Percentiles rank a stretch among this genome's conserved stretches.
phyloP scores from a whole-genome alignment of 768 basidiomycete species.

The Crassisporium funariophilum region DNA sequence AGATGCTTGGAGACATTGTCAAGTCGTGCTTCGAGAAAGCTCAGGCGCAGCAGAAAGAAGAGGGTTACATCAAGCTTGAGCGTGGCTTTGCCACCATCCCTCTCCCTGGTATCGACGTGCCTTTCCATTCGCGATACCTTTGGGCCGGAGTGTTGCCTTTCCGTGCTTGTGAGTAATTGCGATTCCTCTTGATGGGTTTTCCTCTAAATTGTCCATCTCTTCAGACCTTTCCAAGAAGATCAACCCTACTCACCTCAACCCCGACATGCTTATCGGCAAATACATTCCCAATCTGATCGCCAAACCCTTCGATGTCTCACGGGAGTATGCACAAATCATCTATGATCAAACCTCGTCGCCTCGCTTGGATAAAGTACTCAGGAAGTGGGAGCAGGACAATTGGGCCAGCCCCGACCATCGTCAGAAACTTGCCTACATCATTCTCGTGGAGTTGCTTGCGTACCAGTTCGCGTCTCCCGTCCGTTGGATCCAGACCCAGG shows the following conservation, averaged over 20 bases:
- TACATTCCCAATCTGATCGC: conserved; percentile 98
- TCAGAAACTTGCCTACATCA: conserved; percentile 92
- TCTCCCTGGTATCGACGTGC: conserved; percentile 96
- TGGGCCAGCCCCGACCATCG: conserved; percentile 85
- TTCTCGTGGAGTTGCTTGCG: conserved; percentile 94
- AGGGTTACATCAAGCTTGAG: conserved; percentile 92
- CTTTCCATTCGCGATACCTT: conserved; percentile 98
- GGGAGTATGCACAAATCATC: conserved; percentile 90
- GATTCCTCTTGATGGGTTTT: conserved; percentile 4
- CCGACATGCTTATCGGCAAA: conserved; percentile 91
- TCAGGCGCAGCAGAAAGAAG: conserved; percentile 72
- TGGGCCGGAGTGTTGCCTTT: conserved; percentile 99
- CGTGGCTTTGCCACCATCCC: conserved; percentile 97
- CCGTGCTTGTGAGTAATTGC: conserved; percentile 79
- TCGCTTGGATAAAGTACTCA: conserved; percentile 91
- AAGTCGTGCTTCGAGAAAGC: conserved; percentile 78
- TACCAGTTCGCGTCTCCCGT: conserved; percentile 99
- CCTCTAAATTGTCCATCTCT: no score
- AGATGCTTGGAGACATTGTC: conserved; percentile 93
- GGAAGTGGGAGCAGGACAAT: conserved; percentile 88
- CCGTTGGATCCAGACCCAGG: conserved; percentile 99
- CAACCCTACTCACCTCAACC: conserved; percentile 86
- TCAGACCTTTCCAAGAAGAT: conserved; percentile 97
- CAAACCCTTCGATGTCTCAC: conserved; percentile 79
- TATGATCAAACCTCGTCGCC: conserved; percentile 97